Base-by-base conservation (phyloP, 352 stramenopile genomes). In the Phytophthora sp. region DNA sequence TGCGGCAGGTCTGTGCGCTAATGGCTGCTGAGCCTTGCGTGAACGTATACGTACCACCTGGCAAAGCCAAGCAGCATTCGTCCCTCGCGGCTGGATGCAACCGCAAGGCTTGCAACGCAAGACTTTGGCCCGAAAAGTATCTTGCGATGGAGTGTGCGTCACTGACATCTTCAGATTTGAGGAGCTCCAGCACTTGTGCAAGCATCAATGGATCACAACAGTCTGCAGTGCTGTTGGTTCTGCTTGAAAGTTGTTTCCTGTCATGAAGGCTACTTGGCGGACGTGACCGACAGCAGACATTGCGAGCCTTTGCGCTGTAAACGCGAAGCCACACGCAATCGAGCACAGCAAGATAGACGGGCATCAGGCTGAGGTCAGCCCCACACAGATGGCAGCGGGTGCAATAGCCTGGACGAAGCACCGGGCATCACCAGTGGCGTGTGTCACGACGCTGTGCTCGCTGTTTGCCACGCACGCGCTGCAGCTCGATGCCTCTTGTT, bases 321-420 rank as follows among this genome's bases (percentile, higher is more conserved):
- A 58, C 52, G 35, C 4, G 13, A 28, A 50, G 26, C n/a, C 45
- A 28, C 28, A 39, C 60, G 60, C 60, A 68, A 68, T 68, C 59
- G 51, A 46, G 26, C 20, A 4, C 49, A 41, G 20, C 42, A 56
- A 30, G 30, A 58, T 20, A 26, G 31, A 58, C n/a, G 13, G 31
- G 12, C 30, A 32, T 45, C 15, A 31, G 11, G 7, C 39, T 34
- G 48, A 54, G 43, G 54, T 52, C 52, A 62, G 54, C 35, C 18
- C 15, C 10, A 15, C 28, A 21, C 48, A 43, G 46, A 59, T 65
- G 38, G 10, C 30, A 52, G 7, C 9, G 6, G 27, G 53, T 63
- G 60, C 60, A 62, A 58, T 62, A 63, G 44, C 37, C 34, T 69
- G 52, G 60, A 55, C 61, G 18, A 39, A 28, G 24, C 41, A 52